Percentiles rank a stretch among this genome's conserved stretches.
These are phyloP conservation scores for Aspergillus bridgeri DNA, from an alignment of 495 filamentous ascomycete genomes.

Conservation along the genomic window DNA sequence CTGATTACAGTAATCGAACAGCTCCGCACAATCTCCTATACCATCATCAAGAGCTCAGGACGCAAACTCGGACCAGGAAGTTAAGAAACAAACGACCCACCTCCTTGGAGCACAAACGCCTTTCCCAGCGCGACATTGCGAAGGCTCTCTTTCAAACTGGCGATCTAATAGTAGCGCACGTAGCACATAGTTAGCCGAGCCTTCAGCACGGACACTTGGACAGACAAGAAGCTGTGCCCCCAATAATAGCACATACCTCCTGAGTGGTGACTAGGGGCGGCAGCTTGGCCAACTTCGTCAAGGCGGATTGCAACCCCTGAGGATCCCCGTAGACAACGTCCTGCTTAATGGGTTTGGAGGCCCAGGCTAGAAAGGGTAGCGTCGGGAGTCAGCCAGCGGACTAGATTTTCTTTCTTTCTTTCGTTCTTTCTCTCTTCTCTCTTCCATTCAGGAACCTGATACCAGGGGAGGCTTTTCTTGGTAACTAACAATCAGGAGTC, in stretches of 20 bases:
- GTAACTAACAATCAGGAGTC: slow-evolving; percentile 32
- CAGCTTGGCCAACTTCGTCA: slow-evolving; percentile 68
- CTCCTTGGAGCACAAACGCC: slow-evolving; percentile 92
- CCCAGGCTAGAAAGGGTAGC: slow-evolving; percentile 59
- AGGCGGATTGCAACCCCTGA: slow-evolving; percentile 57
- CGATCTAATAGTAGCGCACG: slow-evolving; percentile 50
- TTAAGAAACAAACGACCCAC: slow-evolving; percentile 19
- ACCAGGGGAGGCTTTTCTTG: background rate
- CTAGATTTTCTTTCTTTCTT: background rate
- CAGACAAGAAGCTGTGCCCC: background rate
- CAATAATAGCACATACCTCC: slow-evolving; percentile 50
- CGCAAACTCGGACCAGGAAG: background rate
- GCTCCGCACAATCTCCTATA: slow-evolving; percentile 84
- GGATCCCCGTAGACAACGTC: slow-evolving; percentile 75
- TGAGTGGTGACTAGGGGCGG: slow-evolving; percentile 87
- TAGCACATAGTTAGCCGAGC: background rate
- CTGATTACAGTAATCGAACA: slow-evolving; percentile 95
- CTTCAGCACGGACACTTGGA: background rate
- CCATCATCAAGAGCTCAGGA: background rate
- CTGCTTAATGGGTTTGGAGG: slow-evolving; percentile 87
- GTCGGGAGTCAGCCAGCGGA: background rate
- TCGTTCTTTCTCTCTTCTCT: background rate
- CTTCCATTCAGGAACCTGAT: background rate
- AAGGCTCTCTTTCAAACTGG: slow-evolving; percentile 69
- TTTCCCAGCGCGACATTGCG: slow-evolving; percentile 87